These are phyloP conservation scores for Globisporangium ultimum DNA, from an alignment of 352 stramenopile genomes.

Conservation along the genomic window DNA sequence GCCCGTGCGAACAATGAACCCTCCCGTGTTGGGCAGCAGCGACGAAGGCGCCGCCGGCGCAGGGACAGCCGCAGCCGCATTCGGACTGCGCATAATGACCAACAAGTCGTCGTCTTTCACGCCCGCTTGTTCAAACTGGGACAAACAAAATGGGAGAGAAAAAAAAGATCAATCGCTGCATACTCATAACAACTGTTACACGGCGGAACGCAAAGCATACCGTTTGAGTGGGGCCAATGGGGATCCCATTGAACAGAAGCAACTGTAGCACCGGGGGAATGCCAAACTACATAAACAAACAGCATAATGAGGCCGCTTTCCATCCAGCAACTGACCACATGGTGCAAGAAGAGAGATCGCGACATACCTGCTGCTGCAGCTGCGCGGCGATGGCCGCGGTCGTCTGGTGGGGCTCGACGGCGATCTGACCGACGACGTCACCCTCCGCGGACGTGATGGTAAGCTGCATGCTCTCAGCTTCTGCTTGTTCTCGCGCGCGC, in stretches of 20 bases:
- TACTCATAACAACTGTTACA: not conserved
- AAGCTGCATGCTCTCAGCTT: constrained; percentile 45
- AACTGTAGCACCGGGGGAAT: constrained; percentile 52
- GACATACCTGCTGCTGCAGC: constrained; percentile 51
- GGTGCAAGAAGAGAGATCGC: too few species aligned
- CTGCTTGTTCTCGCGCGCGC: constrained; percentile 8
- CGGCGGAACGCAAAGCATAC: constrained; percentile 17
- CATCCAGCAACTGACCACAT: too few species aligned
- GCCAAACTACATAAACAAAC: constrained; percentile 39
- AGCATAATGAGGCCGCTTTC: too few species aligned
- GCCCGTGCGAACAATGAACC: constrained; percentile 42
- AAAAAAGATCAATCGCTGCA: too few species aligned
- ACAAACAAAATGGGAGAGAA: not conserved
- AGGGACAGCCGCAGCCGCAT: constrained; percentile 10
- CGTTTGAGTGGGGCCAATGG: constrained; percentile 47
- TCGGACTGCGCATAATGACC: constrained; percentile 50
- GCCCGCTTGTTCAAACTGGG: constrained; percentile 64
- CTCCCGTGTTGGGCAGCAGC: constrained; percentile 11
- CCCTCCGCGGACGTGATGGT: constrained; percentile 65
- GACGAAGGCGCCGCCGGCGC: constrained; percentile 7
- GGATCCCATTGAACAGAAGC: constrained; percentile 60
- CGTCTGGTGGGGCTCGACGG: constrained; percentile 44
- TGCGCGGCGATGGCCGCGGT: constrained; percentile 33
- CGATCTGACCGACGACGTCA: constrained; percentile 49
- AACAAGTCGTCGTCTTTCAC: constrained; percentile 74